Percentiles rank a stretch among this genome's conserved stretches.
Evolutionary conservation across 225 moss, liverwort and hornwort species (phyloP).

Genomic region (Straminergon stramineum): DNA sequence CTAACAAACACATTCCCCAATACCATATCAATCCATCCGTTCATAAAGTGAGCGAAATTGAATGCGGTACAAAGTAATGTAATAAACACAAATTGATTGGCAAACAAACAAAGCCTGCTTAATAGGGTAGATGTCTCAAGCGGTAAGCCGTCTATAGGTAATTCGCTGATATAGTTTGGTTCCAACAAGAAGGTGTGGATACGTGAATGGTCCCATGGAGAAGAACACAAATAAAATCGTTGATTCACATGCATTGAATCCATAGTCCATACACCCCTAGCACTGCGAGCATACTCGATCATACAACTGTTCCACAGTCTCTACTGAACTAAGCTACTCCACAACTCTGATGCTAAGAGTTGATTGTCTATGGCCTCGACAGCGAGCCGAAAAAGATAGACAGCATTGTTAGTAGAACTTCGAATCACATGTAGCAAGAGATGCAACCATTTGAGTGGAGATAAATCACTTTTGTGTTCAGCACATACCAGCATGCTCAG

Average conservation of each 20-base stretch:
- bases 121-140: background rate
- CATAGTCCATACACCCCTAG: background rate
- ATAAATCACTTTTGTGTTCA: background rate
- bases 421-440: background rate
- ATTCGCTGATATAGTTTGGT: background rate
- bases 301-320: background rate
- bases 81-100: background rate
- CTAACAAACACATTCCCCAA: too few species aligned
- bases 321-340: background rate
- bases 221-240: background rate
- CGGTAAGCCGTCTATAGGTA: background rate
- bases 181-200: background rate
- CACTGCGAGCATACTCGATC: background rate
- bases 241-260: background rate
- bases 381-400: background rate
- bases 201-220: background rate
- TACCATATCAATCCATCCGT: background rate
- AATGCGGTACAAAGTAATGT: background rate
- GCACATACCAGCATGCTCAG: conserved; percentile 32
- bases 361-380: background rate
- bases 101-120: background rate
- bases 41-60: background rate
- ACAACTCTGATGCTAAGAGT: background rate
- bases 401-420: background rate
- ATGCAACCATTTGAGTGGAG: background rate